Evolutionary conservation across 2,329 filamentous ascomycete species (phyloP), one percentile per base, ranked within the genome.

Genomic region (Chaetomium sp.): DNA sequence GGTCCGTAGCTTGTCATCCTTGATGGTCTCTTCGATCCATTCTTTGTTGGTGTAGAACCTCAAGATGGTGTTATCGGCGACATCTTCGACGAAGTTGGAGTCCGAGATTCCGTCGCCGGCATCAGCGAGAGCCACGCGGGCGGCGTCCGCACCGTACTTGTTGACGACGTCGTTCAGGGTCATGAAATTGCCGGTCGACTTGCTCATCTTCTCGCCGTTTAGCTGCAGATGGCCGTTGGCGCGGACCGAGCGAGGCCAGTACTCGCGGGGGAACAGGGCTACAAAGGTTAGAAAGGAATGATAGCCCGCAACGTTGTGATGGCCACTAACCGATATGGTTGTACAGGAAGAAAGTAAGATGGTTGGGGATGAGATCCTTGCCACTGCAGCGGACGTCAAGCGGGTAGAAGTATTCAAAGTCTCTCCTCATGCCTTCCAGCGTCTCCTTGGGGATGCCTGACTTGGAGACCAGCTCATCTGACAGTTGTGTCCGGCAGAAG

Each of bases 151-250:
- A 73, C 95, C 95, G 72, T 95, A 99, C 78, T 99, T 99, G 72
- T 88, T 85, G 16, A 94, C 90, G 33, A 93, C 85, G 68, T 97
- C 91, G 61, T 88, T 85, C 60, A 98, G 83, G 12, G 95, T 98
- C 76, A 99, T 84, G 82, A 99, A 99, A 81, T 98, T 99, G 68
- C 95, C 95, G 0, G 93, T 97, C 61, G 90, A 94, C 82, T 99
- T 99, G 76, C 88, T 90, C 95, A 99, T 99, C 85, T 99, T 99
- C 76, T 97, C 92, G 57, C 94, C 94, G 76, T 99, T 99, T 69
- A 99, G 83, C 77, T 96, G 87, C 73, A 98, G 80, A 79, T 98
- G 94, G 1, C 95, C 95, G 75, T 99, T 99, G 68, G 91, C 89
- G 69, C 95, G 90, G 70, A 98, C 85, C 68, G 88, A 88, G 59